These are phyloP conservation scores for Pseudocercospora fijiensis DNA, from an alignment of 2,329 filamentous ascomycete species.

Conservation along the genomic window DNA sequence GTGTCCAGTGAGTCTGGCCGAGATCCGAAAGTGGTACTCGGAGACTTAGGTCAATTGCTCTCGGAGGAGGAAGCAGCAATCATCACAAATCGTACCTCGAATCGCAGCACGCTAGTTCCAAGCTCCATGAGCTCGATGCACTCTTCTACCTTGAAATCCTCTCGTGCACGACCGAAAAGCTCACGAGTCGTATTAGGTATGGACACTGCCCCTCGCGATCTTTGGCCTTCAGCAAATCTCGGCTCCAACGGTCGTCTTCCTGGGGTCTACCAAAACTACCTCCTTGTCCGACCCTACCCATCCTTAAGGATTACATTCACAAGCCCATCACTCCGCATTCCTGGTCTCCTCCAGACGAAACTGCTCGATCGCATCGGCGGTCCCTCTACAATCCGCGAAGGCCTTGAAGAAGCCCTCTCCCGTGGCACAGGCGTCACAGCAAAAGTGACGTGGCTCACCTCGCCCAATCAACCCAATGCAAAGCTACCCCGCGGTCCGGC, in stretches of 20 bases:
- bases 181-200: slow-evolving; percentile 33
- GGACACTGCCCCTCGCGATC: slow-evolving; percentile 26
- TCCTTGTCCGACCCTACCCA: slow-evolving; percentile 66
- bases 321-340: slow-evolving; percentile 64
- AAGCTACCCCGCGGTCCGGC: slow-evolving; percentile 29
- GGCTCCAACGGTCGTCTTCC: slow-evolving; percentile 39
- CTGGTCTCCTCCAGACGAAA: slow-evolving; percentile 59
- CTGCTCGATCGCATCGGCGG: slow-evolving; percentile 48
- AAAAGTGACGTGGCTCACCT: slow-evolving; percentile 44
- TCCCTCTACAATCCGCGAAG: slow-evolving; percentile 39
- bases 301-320: slow-evolving; percentile 68
- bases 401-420: slow-evolving; percentile 42
- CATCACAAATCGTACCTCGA: slow-evolving; percentile 28
- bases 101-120: not conserved
- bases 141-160: not conserved
- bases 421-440: slow-evolving; percentile 45
- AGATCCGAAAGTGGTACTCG: slow-evolving; percentile 31
- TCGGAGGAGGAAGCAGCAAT: slow-evolving; percentile 37
- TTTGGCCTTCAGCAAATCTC: slow-evolving; percentile 36
- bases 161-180: slow-evolving; percentile 1
- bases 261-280: slow-evolving; percentile 50
- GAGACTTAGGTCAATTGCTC: slow-evolving; percentile 36
- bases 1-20: slow-evolving; percentile 12
- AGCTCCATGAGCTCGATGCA: not conserved
- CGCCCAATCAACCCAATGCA: slow-evolving; percentile 8